These are phyloP conservation scores for Thielaviopsis ethacetica DNA, from an alignment of 2,329 filamentous ascomycete species.

Conservation along the genomic window DNA sequence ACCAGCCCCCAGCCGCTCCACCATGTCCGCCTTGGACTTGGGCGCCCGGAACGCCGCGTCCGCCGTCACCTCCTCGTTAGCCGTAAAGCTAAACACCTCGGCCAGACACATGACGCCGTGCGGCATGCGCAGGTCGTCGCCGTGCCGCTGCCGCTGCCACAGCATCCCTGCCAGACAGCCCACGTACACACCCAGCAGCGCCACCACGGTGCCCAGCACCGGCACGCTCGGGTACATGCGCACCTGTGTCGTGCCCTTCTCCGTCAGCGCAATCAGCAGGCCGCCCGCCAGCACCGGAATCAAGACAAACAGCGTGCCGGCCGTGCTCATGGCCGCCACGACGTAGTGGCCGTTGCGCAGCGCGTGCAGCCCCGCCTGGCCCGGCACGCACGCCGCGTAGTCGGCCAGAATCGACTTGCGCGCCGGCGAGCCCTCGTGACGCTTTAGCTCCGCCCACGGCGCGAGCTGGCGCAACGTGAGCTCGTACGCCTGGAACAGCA, in stretches of 20 bases:
- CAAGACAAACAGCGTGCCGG: constrained; percentile 41
- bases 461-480: constrained; percentile 47
- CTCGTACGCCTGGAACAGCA: constrained; percentile 51
- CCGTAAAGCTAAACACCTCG: constrained; percentile 62
- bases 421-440: constrained; percentile 41
- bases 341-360: constrained; percentile 46
- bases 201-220: constrained; percentile 56
- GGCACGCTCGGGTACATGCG: constrained; percentile 58
- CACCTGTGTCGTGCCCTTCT: constrained; percentile 23
- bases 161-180: constrained; percentile 45
- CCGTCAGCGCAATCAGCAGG: constrained; percentile 56
- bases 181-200: constrained; percentile 54
- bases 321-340: constrained; percentile 42
- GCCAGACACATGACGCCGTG: constrained; percentile 58
- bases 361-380: constrained; percentile 42
- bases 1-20: constrained; percentile 36
- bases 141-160: constrained; percentile 25
- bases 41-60: constrained; percentile 60
- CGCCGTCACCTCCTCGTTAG: constrained; percentile 51
- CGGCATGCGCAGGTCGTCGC: constrained; percentile 48
- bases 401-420: constrained; percentile 50
- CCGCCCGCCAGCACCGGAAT: constrained; percentile 54
- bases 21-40: constrained; percentile 49
- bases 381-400: constrained; percentile 50
- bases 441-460: constrained; percentile 49